Percentiles rank a stretch among this genome's conserved stretches.
Conservation (phyloP, 345 rosid species). For the Hibiscus mutabilis region DNA sequence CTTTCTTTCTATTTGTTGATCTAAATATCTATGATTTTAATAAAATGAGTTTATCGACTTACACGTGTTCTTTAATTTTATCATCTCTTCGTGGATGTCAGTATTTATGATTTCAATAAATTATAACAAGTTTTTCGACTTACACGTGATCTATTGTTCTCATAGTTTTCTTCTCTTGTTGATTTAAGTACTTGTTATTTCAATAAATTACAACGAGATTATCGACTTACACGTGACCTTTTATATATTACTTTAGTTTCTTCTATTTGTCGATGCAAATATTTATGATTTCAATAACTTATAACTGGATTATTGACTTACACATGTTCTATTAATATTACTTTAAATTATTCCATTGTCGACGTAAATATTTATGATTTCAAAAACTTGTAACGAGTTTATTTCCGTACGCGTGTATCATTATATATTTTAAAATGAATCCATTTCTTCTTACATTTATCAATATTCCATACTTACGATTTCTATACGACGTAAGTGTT, state of each 20-base stretch:
- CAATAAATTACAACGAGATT: not conserved
- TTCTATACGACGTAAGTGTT: not conserved
- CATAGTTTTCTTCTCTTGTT: too few relatives aligned
- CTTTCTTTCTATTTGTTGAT: not conserved
- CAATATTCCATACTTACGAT: too few relatives aligned
- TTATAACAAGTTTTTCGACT: not conserved
- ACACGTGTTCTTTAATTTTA: not conserved
- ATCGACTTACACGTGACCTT: not conserved
- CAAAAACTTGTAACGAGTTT: not conserved
- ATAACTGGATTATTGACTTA: not conserved
- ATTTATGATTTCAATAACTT: not conserved
- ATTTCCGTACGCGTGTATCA: not conserved
- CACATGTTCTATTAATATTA: not conserved
- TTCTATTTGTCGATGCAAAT: not conserved
- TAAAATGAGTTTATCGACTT: not conserved
- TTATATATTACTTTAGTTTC: not conserved
- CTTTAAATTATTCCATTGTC: not conserved
- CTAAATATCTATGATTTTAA: not conserved
- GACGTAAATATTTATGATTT: not conserved
- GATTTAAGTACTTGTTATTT: too few relatives aligned
- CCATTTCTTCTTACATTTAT: too few relatives aligned
- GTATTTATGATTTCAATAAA: not conserved
- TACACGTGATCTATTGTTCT: not conserved
- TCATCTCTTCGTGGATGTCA: too few relatives aligned
- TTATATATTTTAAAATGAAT: not conserved